phyloP scores from a whole-genome alignment of 2,329 filamentous ascomycete species.

The Aurifilum marmelostoma region DNA sequence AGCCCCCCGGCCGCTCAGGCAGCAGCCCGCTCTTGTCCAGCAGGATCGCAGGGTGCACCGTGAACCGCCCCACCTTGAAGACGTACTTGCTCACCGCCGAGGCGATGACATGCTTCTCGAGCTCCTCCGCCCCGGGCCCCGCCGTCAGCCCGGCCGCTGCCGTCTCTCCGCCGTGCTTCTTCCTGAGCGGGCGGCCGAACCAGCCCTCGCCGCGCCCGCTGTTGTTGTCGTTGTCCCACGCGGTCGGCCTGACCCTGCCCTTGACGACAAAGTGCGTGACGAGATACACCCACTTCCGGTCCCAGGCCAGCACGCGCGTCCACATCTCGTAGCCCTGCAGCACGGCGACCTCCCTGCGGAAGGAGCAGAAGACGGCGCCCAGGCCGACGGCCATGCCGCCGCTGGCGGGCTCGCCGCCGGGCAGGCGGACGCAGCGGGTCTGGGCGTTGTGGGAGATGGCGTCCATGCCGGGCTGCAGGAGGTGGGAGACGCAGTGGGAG shows the following conservation, averaged over 20 bases:
- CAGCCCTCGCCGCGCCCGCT: too few species aligned
- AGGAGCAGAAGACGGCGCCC: conserved; percentile 73
- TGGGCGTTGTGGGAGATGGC: conserved; percentile 53
- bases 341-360: conserved; percentile 73
- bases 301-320: conserved; percentile 72
- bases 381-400: conserved; percentile 67
- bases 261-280: conserved; percentile 73
- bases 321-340: conserved; percentile 75
- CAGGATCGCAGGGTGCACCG: conserved; percentile 79
- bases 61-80: conserved; percentile 79
- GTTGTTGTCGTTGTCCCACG: conserved; percentile 58
- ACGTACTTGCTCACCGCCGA: conserved; percentile 80
- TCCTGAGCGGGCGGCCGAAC: conserved; percentile 32
- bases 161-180: conserved; percentile 39
- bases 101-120: conserved; percentile 69
- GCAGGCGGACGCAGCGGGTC: conserved; percentile 55
- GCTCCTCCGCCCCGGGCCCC: conserved; percentile 46
- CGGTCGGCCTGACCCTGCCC: conserved; percentile 58
- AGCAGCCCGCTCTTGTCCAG: conserved; percentile 73
- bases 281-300: conserved; percentile 81
- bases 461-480: conserved; percentile 63
- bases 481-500: conserved; percentile 74
- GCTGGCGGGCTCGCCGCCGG: conserved; percentile 52
- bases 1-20: conserved; percentile 71
- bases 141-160: conserved; percentile 44